Conservation (phyloP, 495 filamentous ascomycete species). For the Daldinia caldariorum region DNA sequence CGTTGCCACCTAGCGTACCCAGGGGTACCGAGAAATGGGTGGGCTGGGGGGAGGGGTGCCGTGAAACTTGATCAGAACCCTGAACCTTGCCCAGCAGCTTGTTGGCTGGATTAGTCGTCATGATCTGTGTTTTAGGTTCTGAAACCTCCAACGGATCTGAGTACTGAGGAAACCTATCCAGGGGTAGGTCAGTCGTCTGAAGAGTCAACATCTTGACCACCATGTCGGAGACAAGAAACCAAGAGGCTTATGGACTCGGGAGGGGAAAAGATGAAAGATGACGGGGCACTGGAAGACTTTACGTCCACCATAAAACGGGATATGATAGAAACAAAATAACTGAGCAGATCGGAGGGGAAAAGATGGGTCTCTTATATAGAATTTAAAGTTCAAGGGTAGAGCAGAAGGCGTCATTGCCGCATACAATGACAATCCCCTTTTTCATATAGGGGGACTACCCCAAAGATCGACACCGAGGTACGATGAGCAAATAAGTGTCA, state of each 20-base stretch:
- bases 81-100: constrained; percentile 51
- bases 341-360: background rate
- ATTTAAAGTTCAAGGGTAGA: constrained; percentile 7
- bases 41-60: constrained; percentile 86
- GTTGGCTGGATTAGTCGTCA: constrained; percentile 48
- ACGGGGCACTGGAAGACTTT: background rate
- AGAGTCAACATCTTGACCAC: constrained; percentile 51
- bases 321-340: background rate
- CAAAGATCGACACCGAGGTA: constrained; percentile 18
- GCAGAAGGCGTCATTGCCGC: constrained; percentile 30
- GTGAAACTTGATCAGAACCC: constrained; percentile 43
- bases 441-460: constrained; percentile 20
- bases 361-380: constrained; percentile 17
- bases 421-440: constrained; percentile 15
- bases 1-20: constrained; percentile 61
- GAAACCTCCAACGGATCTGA: constrained; percentile 47
- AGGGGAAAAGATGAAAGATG: background rate
- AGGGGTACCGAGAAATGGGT: constrained; percentile 85
- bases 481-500: constrained; percentile 14
- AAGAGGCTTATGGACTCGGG: background rate
- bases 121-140: constrained; percentile 36
- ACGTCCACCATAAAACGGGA: constrained; percentile 17
- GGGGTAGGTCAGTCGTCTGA: constrained; percentile 55
- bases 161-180: constrained; percentile 53
- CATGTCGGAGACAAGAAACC: constrained; percentile 26